phyloP scores from a whole-genome alignment of 306 rosid species.

The Mimosa pudica region DNA sequence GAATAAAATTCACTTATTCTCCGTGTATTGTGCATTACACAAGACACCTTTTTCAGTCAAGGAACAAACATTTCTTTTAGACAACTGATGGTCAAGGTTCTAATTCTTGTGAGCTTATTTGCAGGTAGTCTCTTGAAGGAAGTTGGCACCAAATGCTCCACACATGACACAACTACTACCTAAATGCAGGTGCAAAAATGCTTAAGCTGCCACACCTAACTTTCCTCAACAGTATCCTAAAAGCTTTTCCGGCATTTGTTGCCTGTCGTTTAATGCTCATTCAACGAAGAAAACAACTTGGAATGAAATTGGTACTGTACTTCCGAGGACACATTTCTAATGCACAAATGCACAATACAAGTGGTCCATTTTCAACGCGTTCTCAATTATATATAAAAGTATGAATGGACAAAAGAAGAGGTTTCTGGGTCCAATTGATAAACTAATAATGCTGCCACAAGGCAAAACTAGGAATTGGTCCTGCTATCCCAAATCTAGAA shows the following conservation, averaged over 20 bases:
- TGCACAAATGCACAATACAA: neutral
- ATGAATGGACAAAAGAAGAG: neutral
- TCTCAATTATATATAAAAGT: neutral
- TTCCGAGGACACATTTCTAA: neutral
- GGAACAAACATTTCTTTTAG: neutral
- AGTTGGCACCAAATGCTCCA: slow-evolving; percentile 3
- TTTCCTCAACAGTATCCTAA: slow-evolving; percentile 1
- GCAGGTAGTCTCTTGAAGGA: neutral
- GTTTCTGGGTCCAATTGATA: slow-evolving; percentile 5
- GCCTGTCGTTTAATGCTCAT: slow-evolving; percentile 2
- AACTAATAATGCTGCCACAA: neutral
- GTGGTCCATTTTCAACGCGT: neutral
- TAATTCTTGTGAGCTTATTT: neutral
- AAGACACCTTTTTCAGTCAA: neutral
- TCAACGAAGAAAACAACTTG: slow-evolving; percentile 6
- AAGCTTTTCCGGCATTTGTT: slow-evolving; percentile 1
- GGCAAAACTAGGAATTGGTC: slow-evolving; percentile 27
- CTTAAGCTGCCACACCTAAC: neutral
- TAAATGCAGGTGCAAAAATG: slow-evolving; percentile 4
- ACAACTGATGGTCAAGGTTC: neutral
- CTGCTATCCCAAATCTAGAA: slow-evolving; percentile 25
- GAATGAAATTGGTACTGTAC: neutral
- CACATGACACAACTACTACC: neutral
- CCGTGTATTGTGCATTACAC: neutral
- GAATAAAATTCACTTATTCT: neutral